Evolutionary conservation across 1,284 basidiomycete genomes (phyloP).

Genomic region (Gomphus bonarii): DNA sequence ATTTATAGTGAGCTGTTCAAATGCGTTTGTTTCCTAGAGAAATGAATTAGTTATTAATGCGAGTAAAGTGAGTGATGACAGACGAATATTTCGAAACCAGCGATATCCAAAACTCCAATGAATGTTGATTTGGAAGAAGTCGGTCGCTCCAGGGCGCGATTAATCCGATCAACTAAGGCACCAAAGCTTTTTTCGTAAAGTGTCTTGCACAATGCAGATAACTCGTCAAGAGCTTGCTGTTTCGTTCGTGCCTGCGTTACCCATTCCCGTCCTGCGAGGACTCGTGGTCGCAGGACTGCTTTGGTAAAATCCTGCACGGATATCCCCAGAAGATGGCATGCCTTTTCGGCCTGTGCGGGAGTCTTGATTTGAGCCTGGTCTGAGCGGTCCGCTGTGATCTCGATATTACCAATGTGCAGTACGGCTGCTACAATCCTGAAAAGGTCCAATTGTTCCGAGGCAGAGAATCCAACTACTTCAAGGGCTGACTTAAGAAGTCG

Average conservation of each 20-base stretch:
- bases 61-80: conserved; percentile 19
- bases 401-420: conserved; percentile 93
- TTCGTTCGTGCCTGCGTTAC: conserved; percentile 88
- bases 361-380: conserved; percentile 86
- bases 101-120: conserved; percentile 98
- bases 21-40: conserved; percentile 71
- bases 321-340: conserved; percentile 91
- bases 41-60: neutral
- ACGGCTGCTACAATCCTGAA: conserved; percentile 93
- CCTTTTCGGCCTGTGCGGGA: conserved; percentile 77
- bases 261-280: conserved; percentile 95
- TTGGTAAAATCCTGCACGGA: conserved; percentile 83
- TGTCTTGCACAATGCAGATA: conserved; percentile 81
- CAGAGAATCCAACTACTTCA: conserved; percentile 79
- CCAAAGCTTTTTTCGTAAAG: conserved; percentile 98
- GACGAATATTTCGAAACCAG: conserved; percentile 88
- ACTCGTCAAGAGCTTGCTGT: conserved; percentile 90
- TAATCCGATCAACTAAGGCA: conserved; percentile 89
- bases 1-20: conserved; percentile 98
- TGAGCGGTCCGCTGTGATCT: conserved; percentile 70
- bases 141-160: conserved; percentile 87
- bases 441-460: conserved; percentile 81
- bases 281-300: conserved; percentile 79
- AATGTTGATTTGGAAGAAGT: conserved; percentile 83
- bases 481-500: conserved; percentile 69